These are phyloP conservation scores for Aciculosporium take DNA, from an alignment of 2,329 filamentous ascomycete species.

Conservation along the genomic window DNA sequence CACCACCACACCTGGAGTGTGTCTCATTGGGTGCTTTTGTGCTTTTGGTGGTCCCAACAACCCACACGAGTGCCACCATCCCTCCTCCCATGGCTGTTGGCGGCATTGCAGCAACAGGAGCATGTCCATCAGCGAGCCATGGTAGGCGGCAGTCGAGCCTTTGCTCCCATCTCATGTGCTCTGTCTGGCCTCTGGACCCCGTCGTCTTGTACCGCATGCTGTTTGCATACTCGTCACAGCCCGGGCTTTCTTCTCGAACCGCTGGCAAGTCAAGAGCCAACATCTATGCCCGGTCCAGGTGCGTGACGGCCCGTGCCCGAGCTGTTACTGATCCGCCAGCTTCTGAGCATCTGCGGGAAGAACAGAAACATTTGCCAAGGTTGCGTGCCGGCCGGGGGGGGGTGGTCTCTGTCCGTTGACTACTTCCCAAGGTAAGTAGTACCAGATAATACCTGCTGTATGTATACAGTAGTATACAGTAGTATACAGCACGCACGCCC, in stretches of 20 bases:
- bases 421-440: too few species aligned
- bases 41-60: slow-evolving; percentile 5
- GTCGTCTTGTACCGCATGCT: not conserved
- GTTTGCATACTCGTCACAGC: not conserved
- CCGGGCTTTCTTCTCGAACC: not conserved
- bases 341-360: slow-evolving; percentile 9
- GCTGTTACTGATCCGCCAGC: slow-evolving; percentile 2
- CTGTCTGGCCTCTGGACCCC: not conserved
- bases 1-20: not conserved
- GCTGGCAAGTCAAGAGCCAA: not conserved
- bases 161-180: too few species aligned
- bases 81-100: not conserved
- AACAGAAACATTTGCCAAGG: slow-evolving; percentile 11
- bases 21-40: slow-evolving; percentile 7
- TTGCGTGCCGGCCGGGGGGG: slow-evolving; percentile 9
- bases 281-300: not conserved
- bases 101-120: not conserved
- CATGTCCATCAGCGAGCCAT: not conserved
- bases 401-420: slow-evolving; percentile 1
- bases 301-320: slow-evolving; percentile 1
- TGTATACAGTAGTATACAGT: too few species aligned
- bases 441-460: too few species aligned
- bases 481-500: too few species aligned
- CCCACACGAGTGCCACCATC: slow-evolving; percentile 3
- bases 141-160: not conserved